A percentile compares a stretch with the other conserved stretches of the same genome.
Evolutionary conservation across 768 basidiomycete species (phyloP).

Genomic region (Coprinellus aureogranulatus): DNA sequence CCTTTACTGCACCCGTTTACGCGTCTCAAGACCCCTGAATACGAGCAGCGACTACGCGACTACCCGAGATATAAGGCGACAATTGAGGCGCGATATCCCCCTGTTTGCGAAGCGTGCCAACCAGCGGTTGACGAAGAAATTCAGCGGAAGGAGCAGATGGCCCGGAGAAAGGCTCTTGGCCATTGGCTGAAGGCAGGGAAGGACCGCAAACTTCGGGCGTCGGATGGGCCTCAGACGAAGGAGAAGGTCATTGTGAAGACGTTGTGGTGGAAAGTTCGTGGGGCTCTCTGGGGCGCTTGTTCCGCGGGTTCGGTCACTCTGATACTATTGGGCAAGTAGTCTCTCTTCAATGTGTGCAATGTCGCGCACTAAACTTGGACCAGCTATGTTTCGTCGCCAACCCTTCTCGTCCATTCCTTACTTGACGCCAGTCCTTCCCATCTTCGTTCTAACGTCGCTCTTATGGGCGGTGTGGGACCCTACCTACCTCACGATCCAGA

Average conservation of each 20-base stretch:
- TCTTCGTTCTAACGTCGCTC: slow-evolving; percentile 55
- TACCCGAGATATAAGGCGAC: slow-evolving; percentile 71
- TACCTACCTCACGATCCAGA: slow-evolving; percentile 61
- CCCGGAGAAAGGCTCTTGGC: slow-evolving; percentile 72
- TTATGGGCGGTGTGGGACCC: slow-evolving; percentile 88
- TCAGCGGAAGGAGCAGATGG: slow-evolving; percentile 74
- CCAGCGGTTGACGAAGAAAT: slow-evolving; percentile 84
- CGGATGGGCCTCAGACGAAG: slow-evolving; percentile 36
- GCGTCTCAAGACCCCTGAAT: slow-evolving; percentile 64
- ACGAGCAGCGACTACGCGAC: slow-evolving; percentile 58
- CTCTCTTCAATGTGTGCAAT: not conserved
- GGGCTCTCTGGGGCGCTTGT: slow-evolving; percentile 60
- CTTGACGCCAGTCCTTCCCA: slow-evolving; percentile 45
- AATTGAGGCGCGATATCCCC: slow-evolving; percentile 81
- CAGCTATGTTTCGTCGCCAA: slow-evolving; percentile 33
- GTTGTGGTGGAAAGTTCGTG: slow-evolving; percentile 66
- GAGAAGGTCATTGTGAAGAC: slow-evolving; percentile 50
- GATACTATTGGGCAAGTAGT: slow-evolving; percentile 47
- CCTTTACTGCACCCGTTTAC: not conserved
- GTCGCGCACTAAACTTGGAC: not conserved
- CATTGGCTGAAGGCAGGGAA: slow-evolving; percentile 68
- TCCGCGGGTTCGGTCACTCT: slow-evolving; percentile 39
- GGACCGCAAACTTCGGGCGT: slow-evolving; percentile 50
- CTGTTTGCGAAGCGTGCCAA: slow-evolving; percentile 73
- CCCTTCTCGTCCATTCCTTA: slow-evolving; percentile 24